Evolutionary conservation across 306 rosid species (phyloP), one percentile per base, ranked within the genome.

Genomic region (Dicorynia guianensis): DNA sequence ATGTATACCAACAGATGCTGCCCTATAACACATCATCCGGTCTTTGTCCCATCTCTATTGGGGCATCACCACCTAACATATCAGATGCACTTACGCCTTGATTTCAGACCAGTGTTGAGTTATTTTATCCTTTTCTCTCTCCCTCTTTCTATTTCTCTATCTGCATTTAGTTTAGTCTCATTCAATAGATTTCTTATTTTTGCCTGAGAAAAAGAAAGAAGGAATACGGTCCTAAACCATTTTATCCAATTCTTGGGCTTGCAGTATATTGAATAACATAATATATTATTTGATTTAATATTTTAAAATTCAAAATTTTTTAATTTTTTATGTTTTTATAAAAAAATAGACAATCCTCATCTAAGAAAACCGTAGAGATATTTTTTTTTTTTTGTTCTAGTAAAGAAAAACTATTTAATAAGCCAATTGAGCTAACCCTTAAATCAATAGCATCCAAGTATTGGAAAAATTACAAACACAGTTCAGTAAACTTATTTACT

Each of bases 31-130:
- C 58, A 67, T 74, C 69, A 36, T 11, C 55, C 54, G 60, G 76
- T 64, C 74, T n/a, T 8, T 17, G 71, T 19, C 71, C 50, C 35
- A 50, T 58, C 18, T 40, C 30, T 25, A 25, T 25, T 25, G 30
- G 30, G 53, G 40, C 55, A 35, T 63, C 43, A 52, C 30, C 30
- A 25, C 1, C 79, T 49, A 59, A 7, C 54, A 80, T 35, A 13
- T 63, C 30, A 69, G 42, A 35, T 80, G 48, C 11, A 54, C 15
- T 54, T 25, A 11, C 56, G n/a, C 5, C 13, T 68, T 78, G 39
- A 73, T 58, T 66, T 72, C 15, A 66, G 79, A 65, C 78, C 65
- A 63, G 2, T 2, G 30, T 25, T 14, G 33, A 17, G 72, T 34
- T 52, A 7, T 36, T 40, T 6, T 40, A 40, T 40, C 5, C 46